Percentiles rank a stretch among this genome's conserved stretches.
These are phyloP conservation scores for Phytopythium ostracodes DNA, from an alignment of 352 stramenopile genomes.

Conservation along the genomic window DNA sequence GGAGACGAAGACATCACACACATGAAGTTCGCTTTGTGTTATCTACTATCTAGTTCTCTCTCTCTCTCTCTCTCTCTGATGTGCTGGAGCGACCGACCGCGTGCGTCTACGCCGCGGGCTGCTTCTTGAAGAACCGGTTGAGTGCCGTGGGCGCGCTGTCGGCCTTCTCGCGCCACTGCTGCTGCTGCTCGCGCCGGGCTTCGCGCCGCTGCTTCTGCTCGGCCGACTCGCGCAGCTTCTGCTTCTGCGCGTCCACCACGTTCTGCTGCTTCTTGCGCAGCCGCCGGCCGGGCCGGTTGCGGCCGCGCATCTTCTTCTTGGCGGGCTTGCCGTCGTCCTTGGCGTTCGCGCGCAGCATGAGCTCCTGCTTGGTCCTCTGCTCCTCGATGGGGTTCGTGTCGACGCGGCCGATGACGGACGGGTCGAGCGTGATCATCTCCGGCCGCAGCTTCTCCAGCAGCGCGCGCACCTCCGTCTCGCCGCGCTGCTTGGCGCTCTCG, in stretches of 20 bases:
- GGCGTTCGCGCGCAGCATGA: constrained; percentile 72
- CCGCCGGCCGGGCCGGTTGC: constrained; percentile 96
- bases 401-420: constrained; percentile 90
- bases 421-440: constrained; percentile 98
- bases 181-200: constrained; percentile 66
- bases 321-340: constrained; percentile 51
- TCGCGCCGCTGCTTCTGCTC: constrained; percentile 73
- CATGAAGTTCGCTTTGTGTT: constrained; percentile 5
- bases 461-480: constrained; percentile 94
- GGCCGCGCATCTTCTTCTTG: constrained; percentile 97
- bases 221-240: constrained; percentile 88
- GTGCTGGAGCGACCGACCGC: no score
- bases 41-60: constrained; percentile 4
- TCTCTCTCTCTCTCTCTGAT: no score
- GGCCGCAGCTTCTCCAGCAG: constrained; percentile 97
- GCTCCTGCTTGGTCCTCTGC: constrained; percentile 76
- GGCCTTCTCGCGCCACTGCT: constrained; percentile 77
- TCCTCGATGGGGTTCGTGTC: constrained; percentile 88
- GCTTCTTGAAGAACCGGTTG: constrained; percentile 88
- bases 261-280: constrained; percentile 98
- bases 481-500: constrained; percentile 94
- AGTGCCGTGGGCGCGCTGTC: constrained; percentile 72
- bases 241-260: constrained; percentile 94
- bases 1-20: background rate
- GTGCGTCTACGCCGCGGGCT: constrained; percentile 1